phyloP scores from a whole-genome alignment of 108 stramenopile genomes.

The Cyclotella cryptica region DNA sequence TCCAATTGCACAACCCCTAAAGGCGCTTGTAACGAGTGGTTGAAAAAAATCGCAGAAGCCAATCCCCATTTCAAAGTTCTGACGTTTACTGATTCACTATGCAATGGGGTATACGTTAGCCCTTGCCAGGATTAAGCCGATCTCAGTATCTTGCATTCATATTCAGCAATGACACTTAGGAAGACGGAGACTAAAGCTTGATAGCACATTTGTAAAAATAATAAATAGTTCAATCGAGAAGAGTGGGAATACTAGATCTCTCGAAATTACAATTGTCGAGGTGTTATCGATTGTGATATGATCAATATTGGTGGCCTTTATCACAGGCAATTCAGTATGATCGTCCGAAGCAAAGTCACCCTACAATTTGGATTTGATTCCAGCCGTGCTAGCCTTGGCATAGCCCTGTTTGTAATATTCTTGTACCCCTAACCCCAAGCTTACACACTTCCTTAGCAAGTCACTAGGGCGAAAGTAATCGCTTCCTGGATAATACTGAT shows the following conservation, averaged over 20 bases:
- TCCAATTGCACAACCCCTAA: not conserved
- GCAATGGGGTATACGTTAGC: conserved; percentile 88
- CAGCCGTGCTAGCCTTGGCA: not conserved
- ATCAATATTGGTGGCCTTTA: not conserved
- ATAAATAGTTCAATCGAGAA: no score
- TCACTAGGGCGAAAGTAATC: conserved; percentile 79
- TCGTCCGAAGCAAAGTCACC: not conserved
- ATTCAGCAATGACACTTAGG: not conserved
- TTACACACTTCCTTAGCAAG: conserved; percentile 76
- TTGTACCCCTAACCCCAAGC: conserved; percentile 68
- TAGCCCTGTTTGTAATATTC: conserved; percentile 58
- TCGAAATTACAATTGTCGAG: no score
- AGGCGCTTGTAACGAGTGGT: conserved; percentile 95
- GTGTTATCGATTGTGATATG: no score
- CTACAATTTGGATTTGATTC: conserved; percentile 36
- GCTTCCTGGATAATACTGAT: conserved; percentile 68
- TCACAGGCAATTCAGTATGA: not conserved
- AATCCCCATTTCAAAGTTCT: conserved; percentile 95
- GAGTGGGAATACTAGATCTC: no score
- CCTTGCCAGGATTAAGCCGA: conserved; percentile 62
- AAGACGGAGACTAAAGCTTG: no score
- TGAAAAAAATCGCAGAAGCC: conserved; percentile 96
- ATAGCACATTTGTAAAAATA: no score
- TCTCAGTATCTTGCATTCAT: not conserved
- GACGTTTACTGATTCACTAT: conserved; percentile 92